phyloP scores from a whole-genome alignment of 768 basidiomycete genomes.

The Mycena indigotica region DNA sequence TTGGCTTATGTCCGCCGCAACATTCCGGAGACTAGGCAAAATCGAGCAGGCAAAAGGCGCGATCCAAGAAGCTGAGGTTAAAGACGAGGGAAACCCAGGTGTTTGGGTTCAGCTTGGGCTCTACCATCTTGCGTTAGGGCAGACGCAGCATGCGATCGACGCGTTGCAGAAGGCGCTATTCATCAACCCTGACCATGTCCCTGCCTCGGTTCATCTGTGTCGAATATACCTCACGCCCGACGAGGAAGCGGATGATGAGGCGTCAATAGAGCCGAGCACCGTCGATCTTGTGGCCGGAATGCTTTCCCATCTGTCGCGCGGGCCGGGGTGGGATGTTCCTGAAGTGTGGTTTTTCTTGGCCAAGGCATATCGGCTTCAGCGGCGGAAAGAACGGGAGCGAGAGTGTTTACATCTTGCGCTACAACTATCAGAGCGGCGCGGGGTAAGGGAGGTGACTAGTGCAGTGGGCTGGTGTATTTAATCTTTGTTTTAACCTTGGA shows the following conservation, averaged over 20 bases:
- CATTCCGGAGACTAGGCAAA: slow-evolving; percentile 86
- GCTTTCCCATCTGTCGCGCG: slow-evolving; percentile 74
- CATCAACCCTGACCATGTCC: slow-evolving; percentile 75
- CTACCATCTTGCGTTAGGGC: slow-evolving; percentile 66
- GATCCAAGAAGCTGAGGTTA: slow-evolving; percentile 92
- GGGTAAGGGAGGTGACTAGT: slow-evolving; percentile 61
- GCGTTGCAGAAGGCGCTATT: slow-evolving; percentile 89
- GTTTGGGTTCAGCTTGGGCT: slow-evolving; percentile 80
- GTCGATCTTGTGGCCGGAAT: slow-evolving; percentile 84
- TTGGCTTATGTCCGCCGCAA: slow-evolving; percentile 94
- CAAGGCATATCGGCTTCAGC: slow-evolving; percentile 77
- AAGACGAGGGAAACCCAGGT: slow-evolving; percentile 81
- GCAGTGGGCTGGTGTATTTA: slow-evolving; percentile 74
- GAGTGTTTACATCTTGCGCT: slow-evolving; percentile 78
- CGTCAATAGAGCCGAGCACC: slow-evolving; percentile 40
- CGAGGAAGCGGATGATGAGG: slow-evolving; percentile 18
- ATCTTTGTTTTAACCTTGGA: too few relatives aligned
- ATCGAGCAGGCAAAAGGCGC: slow-evolving; percentile 88
- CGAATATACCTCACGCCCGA: slow-evolving; percentile 63
- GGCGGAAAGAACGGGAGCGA: slow-evolving; percentile 66
- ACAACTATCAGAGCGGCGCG: slow-evolving; percentile 58
- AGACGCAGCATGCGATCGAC: slow-evolving; percentile 64
- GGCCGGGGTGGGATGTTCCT: slow-evolving; percentile 85
- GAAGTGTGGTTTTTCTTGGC: slow-evolving; percentile 96
- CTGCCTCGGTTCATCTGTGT: slow-evolving; percentile 78